Base-by-base conservation (phyloP, 148 eudicot genomes). In the Cornus kousa region DNA sequence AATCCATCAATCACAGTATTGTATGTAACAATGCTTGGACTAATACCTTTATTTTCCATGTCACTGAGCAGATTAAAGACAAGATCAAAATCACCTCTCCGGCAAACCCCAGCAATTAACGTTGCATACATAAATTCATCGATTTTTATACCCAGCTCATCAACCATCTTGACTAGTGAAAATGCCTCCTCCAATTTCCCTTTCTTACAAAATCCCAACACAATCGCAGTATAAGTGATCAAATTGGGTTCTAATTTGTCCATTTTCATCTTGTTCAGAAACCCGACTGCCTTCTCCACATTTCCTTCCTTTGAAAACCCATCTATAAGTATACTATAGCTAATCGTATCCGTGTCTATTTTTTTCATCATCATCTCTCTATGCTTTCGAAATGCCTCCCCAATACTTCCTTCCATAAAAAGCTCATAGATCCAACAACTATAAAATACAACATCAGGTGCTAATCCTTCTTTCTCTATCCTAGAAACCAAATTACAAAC, bases 131-230 rank as follows among this genome's bases (percentile, higher is more conserved):
- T 57, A 81, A 82, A 80, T 69, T 88, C 91, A 81, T 88, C 91
- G 33, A 68, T 78, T 71, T 86, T 67, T 71, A 85, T 74, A 67
- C 84, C 85, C 59, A 77, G 68, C 24, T 74, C 79, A 67, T 81
- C 77, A 55, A 86, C 83, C 76, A 83, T 71, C 78, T 83, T 80
- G 53, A 88, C 80, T 20, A 86, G 28, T 1, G 22, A 37, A 69
- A 81, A 82, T 4, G 89, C 91, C 82, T 86, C 89, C 33, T 77
- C 72, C 70, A 88, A 40, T 75, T 86, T 88, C 74, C 89, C 86
- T 81, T 84, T 86, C 74, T 85, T 85, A 82, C 91, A 84, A 75
- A 86, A 86, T 22, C 89, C 91, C 73, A 83, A 64, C 16, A 88
- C 85, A 67, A 88, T 81, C 1, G 88, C 86, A 23, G 89, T 86